Evolutionary conservation across 768 basidiomycete species (phyloP).

Genomic region (Boletales sp.): DNA sequence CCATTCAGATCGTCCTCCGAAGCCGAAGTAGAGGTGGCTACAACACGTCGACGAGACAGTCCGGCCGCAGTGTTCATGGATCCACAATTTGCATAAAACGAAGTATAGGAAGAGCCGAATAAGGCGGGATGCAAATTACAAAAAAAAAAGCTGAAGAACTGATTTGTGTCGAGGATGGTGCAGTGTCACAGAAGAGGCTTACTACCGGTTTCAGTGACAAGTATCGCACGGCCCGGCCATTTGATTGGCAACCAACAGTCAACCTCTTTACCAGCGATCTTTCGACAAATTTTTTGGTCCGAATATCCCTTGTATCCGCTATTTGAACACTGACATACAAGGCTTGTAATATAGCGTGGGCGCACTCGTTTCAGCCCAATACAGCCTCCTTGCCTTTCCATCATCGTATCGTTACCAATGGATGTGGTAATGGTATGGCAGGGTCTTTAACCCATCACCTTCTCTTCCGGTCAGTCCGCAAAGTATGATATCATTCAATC

Average conservation of each 20-base stretch:
- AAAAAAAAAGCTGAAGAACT: background rate
- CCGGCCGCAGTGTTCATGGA: conserved; percentile 51
- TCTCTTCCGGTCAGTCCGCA: background rate
- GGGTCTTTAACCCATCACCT: background rate
- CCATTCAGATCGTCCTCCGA: conserved; percentile 40
- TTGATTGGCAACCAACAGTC: no score
- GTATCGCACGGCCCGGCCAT: background rate
- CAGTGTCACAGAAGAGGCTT: background rate
- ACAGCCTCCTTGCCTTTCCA: no score
- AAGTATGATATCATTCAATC: background rate
- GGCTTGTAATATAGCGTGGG: background rate
- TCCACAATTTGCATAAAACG: conserved; percentile 19
- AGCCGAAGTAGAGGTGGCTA: conserved; percentile 36
- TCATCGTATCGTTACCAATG: background rate
- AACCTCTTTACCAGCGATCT: no score
- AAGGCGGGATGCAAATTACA: background rate
- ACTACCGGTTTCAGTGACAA: background rate
- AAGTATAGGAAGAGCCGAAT: background rate
- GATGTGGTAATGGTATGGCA: background rate
- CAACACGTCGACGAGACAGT: conserved; percentile 57
- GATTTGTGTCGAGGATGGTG: conserved; percentile 3
- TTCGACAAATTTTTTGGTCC: no score
- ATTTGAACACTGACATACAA: no score
- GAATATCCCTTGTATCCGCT: no score
- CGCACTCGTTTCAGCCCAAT: background rate